phyloP scores from a whole-genome alignment of 73 alveolate genomes.

The Paramecium sexaurelia region DNA sequence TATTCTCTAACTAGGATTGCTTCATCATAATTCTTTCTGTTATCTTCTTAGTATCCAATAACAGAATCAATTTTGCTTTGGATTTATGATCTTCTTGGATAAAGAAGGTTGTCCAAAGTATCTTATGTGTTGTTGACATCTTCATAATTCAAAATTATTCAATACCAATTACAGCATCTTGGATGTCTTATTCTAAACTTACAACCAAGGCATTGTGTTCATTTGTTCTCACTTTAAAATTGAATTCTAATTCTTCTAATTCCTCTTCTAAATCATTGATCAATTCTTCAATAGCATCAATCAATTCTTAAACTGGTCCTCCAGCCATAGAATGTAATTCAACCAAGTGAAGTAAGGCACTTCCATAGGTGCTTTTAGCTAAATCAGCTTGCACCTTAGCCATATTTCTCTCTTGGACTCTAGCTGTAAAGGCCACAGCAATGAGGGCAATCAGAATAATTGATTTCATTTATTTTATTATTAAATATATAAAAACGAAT shows the following conservation, averaged over 20 bases:
- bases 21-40: slow-evolving; percentile 49
- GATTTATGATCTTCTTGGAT: slow-evolving; percentile 27
- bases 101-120: neutral
- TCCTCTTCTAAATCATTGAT: slow-evolving; percentile 31
- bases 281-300: slow-evolving; percentile 48
- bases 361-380: slow-evolving; percentile 28
- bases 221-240: slow-evolving; percentile 37
- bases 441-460: slow-evolving; percentile 32
- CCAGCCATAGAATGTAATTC: slow-evolving; percentile 50
- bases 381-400: slow-evolving; percentile 44
- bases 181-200: slow-evolving; percentile 14
- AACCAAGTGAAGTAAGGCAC: slow-evolving; percentile 41
- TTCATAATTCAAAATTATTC: neutral
- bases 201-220: slow-evolving; percentile 35
- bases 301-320: slow-evolving; percentile 45
- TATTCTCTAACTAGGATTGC: slow-evolving; percentile 54
- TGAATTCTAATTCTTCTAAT: slow-evolving; percentile 36
- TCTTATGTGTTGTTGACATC: slow-evolving; percentile 41
- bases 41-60: slow-evolving; percentile 12
- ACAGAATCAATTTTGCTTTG: slow-evolving; percentile 15
- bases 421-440: slow-evolving; percentile 25
- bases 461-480: slow-evolving; percentile 20
- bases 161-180: slow-evolving; percentile 48
- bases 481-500: neutral
- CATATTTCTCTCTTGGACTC: slow-evolving; percentile 55